These are phyloP conservation scores for Hirschioporus abietinus DNA, from an alignment of 768 basidiomycete genomes.

Conservation along the genomic window DNA sequence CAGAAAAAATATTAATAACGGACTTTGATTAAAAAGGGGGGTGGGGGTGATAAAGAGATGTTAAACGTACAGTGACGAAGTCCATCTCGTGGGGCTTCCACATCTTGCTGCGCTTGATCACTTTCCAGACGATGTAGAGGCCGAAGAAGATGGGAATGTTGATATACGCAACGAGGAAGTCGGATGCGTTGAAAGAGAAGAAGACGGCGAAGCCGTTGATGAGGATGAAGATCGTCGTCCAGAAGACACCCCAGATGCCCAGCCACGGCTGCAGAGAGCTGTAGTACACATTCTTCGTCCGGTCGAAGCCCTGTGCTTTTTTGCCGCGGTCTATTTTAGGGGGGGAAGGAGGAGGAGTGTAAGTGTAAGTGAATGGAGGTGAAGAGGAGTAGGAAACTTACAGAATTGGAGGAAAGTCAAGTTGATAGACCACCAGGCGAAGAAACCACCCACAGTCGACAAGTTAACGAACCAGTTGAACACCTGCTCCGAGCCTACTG, in stretches of 20 bases:
- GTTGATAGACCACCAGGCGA: conserved; percentile 64
- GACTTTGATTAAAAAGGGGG: neutral
- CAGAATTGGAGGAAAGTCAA: conserved; percentile 70
- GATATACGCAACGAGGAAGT: conserved; percentile 46
- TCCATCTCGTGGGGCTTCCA: conserved; percentile 67
- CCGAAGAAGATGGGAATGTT: conserved; percentile 43
- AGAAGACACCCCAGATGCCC: conserved; percentile 65
- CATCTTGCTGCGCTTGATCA: conserved; percentile 31
- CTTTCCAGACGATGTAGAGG: conserved; percentile 40
- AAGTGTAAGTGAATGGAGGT: conserved; percentile 1
- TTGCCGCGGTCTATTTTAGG: conserved; percentile 47
- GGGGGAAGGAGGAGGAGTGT: conserved; percentile 6
- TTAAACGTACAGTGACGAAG: conserved; percentile 51
- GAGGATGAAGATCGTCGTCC: conserved; percentile 57
- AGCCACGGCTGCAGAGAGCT: conserved; percentile 54
- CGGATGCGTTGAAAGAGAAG: conserved; percentile 51
- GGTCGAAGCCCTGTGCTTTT: conserved; percentile 59
- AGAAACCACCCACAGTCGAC: conserved; percentile 61
- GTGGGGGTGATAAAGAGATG: neutral
- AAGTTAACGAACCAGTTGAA: conserved; percentile 72
- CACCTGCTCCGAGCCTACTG: conserved; percentile 47
- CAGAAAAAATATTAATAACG: neutral
- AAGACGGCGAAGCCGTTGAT: conserved; percentile 55
- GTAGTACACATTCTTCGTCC: conserved; percentile 56
- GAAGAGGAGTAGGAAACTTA: conserved; percentile 26